These are phyloP conservation scores for Limnanthes douglasii DNA, from an alignment of 345 rosid species.

Conservation along the genomic window DNA sequence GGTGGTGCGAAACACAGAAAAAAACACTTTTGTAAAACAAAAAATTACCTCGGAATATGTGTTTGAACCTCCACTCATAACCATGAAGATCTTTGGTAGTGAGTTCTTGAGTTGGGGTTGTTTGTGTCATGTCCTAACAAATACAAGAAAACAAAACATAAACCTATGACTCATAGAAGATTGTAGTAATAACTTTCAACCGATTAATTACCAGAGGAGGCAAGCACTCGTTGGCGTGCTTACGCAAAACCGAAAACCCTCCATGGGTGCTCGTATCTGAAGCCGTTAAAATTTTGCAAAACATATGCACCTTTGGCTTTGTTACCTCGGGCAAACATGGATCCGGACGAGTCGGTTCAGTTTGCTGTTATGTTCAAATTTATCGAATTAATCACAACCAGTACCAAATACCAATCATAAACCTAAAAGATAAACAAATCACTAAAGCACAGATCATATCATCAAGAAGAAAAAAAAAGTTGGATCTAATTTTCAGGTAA, in stretches of 20 bases:
- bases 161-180: too few relatives aligned
- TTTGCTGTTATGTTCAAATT: too few relatives aligned
- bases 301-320: conserved; percentile 37
- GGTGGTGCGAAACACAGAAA: too few relatives aligned
- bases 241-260: conserved; percentile 83
- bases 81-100: conserved; percentile 66
- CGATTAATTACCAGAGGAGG: conserved; percentile 36
- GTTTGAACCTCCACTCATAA: conserved; percentile 68
- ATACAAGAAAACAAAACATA: not conserved
- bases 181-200: too few relatives aligned
- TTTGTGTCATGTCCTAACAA: conserved; percentile 34
- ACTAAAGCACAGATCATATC: not conserved
- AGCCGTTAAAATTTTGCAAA: conserved; percentile 76
- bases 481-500: not conserved
- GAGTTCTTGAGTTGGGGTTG: conserved; percentile 55
- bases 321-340: conserved; percentile 27
- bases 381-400: too few relatives aligned
- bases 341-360: conserved; percentile 41
- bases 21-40: conserved; percentile 3
- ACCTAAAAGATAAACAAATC: not conserved
- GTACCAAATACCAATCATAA: not conserved
- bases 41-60: conserved; percentile 52
- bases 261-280: conserved; percentile 94
- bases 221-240: conserved; percentile 73
- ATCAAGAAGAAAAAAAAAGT: not conserved